Percentiles rank a stretch among this genome's conserved stretches.
Evolutionary conservation across 352 stramenopile species (phyloP).

Genomic region (Globisporangium acanthophoron): DNA sequence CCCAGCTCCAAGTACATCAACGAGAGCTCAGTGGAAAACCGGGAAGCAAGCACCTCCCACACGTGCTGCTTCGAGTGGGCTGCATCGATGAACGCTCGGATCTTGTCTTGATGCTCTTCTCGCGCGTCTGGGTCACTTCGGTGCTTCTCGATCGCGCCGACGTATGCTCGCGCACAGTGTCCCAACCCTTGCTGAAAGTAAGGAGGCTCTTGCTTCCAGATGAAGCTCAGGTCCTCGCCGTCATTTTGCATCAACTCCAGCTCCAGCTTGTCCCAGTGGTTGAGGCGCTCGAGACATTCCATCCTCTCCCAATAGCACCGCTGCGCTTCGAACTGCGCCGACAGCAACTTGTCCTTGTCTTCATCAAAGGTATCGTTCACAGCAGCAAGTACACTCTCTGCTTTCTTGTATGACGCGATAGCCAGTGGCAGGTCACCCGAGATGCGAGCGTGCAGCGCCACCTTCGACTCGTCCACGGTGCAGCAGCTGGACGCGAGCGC

Average conservation of each 20-base stretch:
- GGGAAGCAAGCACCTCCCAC: constrained; percentile 31
- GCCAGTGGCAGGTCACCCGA: constrained; percentile 64
- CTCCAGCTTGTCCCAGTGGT: constrained; percentile 61
- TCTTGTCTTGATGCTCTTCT: constrained; percentile 6
- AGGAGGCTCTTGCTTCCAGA: constrained; percentile 57
- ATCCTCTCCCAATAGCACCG: constrained; percentile 63
- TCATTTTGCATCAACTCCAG: constrained; percentile 28
- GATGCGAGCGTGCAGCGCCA: constrained; percentile 58
- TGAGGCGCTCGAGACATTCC: constrained; percentile 57
- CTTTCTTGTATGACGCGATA: constrained; percentile 68
- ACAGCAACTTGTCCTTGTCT: constrained; percentile 11
- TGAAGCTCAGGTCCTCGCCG: constrained; percentile 16
- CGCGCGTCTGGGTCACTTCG: neutral
- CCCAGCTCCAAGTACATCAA: constrained; percentile 36
- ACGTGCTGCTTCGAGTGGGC: constrained; percentile 25
- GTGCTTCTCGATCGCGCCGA: constrained; percentile 27
- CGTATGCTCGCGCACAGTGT: constrained; percentile 37
- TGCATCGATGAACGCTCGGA: constrained; percentile 16
- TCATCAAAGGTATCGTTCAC: constrained; percentile 37
- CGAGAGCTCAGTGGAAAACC: constrained; percentile 47
- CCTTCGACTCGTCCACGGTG: constrained; percentile 45
- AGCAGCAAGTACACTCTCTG: constrained; percentile 34
- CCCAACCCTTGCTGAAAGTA: constrained; percentile 66
- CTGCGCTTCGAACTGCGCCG: constrained; percentile 33
- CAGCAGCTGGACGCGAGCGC: constrained; percentile 48